Evolutionary conservation across 495 filamentous ascomycete species (phyloP).

Genomic region (Aspergillus panamensis): DNA sequence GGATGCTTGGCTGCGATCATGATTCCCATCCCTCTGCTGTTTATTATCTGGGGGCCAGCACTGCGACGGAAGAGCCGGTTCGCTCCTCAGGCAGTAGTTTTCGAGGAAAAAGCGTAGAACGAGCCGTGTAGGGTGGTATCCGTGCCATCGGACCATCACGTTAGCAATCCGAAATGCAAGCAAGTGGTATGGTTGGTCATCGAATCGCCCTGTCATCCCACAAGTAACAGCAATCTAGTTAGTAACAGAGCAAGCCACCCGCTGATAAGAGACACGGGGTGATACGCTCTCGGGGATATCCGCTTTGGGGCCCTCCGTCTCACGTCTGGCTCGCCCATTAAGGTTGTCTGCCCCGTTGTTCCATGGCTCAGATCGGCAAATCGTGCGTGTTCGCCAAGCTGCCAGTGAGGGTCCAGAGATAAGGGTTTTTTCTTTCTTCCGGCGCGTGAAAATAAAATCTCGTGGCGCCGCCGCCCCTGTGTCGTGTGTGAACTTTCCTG

Average conservation of each 20-base stretch:
- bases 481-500: constrained; percentile 5
- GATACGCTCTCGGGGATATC: constrained; percentile 16
- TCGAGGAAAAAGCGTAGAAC: constrained; percentile 18
- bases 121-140: neutral
- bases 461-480: neutral
- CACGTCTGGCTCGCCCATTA: constrained; percentile 2
- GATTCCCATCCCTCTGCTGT: constrained; percentile 64
- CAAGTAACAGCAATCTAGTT: constrained; percentile 1
- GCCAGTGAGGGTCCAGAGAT: constrained; percentile 13
- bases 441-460: constrained; percentile 13
- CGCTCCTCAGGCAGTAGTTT: constrained; percentile 24
- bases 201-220: neutral
- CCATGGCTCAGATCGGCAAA: constrained; percentile 8
- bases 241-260: neutral
- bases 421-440: constrained; percentile 9
- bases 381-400: neutral
- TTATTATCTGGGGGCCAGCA: constrained; percentile 33
- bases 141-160: neutral
- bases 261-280: constrained; percentile 9
- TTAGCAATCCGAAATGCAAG: neutral
- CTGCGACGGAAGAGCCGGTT: constrained; percentile 38
- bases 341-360: neutral
- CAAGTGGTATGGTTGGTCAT: neutral
- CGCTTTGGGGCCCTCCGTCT: neutral
- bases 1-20: constrained; percentile 67